Evolutionary conservation across 2,329 filamentous ascomycete species (phyloP).

Genomic region (Aureobasidium subglaciale): DNA sequence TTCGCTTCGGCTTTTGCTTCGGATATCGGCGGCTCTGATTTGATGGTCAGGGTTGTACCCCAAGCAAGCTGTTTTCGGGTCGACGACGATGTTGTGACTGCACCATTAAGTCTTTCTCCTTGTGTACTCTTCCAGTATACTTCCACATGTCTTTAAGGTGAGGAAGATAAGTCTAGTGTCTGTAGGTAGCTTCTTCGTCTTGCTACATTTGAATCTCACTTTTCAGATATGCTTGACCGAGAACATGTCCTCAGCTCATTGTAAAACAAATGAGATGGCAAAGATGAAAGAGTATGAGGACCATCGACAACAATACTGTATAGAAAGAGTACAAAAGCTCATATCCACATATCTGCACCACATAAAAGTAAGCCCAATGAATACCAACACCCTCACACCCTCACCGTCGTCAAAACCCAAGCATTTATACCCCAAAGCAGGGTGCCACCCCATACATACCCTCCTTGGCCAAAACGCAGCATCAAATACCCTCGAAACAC

Average conservation of each 20-base stretch:
- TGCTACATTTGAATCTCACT: not conserved
- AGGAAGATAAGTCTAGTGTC: too few species aligned
- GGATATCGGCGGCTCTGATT: not conserved
- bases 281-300: not conserved
- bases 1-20: too few species aligned
- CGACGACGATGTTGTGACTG: not conserved
- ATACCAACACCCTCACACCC: not conserved
- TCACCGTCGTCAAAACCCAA: not conserved
- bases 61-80: not conserved
- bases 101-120: not conserved
- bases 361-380: too few species aligned
- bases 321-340: not conserved
- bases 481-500: not conserved
- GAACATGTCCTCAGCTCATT: not conserved
- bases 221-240: not conserved
- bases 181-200: not conserved
- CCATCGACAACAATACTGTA: not conserved
- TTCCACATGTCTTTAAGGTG: fast-evolving
- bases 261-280: not conserved
- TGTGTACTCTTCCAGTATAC: not conserved
- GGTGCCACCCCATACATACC: not conserved
- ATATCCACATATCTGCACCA: too few species aligned
- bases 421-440: not conserved
- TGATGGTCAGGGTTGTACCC: not conserved
- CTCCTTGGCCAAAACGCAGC: not conserved